phyloP scores from a whole-genome alignment of 2,329 filamentous ascomycete species.

The Coniochaeta prunicola region DNA sequence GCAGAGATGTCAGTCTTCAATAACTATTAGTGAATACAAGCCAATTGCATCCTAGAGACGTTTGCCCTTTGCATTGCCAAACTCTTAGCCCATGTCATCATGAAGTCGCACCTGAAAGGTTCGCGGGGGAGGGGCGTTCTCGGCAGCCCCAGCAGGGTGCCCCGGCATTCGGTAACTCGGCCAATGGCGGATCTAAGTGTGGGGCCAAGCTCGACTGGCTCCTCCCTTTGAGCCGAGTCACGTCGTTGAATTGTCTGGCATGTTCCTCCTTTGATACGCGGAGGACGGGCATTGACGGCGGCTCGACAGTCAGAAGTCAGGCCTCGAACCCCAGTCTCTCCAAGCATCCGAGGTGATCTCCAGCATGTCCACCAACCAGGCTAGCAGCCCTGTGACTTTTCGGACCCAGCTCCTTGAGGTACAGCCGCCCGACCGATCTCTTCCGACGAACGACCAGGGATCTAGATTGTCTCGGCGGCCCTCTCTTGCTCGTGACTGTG shows the following conservation, averaged over 20 bases:
- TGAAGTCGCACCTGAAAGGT: not conserved
- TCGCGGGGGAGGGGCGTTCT: slow-evolving; percentile 1
- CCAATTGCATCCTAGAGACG: not conserved
- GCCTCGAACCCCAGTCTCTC: not conserved
- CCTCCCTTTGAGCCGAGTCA: slow-evolving; percentile 29
- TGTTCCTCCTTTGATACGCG: slow-evolving; percentile 3
- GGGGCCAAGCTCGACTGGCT: slow-evolving; percentile 9
- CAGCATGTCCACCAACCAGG: not conserved
- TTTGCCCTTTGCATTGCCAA: not conserved
- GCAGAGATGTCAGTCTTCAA: not conserved
- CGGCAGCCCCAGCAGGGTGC: not conserved
- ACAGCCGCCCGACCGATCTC: slow-evolving; percentile 19
- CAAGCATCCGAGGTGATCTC: not conserved
- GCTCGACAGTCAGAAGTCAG: not conserved
- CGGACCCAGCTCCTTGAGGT: not conserved
- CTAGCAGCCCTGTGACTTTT: not conserved
- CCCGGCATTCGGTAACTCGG: slow-evolving; percentile 34
- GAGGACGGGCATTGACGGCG: not conserved
- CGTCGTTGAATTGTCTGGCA: slow-evolving; percentile 9
- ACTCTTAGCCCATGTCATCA: not conserved
- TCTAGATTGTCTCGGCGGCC: slow-evolving; percentile 1
- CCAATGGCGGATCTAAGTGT: slow-evolving; percentile 31
- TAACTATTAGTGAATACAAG: not conserved
- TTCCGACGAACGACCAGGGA: slow-evolving; percentile 12
- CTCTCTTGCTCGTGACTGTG: not conserved